Base-by-base conservation (phyloP, 352 stramenopile genomes). In the Phytophthora pseudosyringae region DNA sequence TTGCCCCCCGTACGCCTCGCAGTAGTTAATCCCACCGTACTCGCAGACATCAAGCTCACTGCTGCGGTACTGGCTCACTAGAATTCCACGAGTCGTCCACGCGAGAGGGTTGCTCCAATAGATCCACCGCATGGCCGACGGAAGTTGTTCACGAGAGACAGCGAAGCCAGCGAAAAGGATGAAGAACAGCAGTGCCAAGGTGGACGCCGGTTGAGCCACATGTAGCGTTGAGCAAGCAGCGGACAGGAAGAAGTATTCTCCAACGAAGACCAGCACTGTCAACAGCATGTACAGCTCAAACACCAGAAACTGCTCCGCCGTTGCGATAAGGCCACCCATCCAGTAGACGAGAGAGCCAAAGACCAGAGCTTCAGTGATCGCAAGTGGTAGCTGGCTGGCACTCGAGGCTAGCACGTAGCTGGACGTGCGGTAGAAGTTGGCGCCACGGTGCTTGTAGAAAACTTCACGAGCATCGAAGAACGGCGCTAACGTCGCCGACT, bases 311-410 rank as follows among this genome's bases (percentile, higher is more conserved):
- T 67, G 58, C 43, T 67, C 51, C 5, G 53, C 13, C 3, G 48
- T 59, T 10, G 56, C 43, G 16, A 69, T 59, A 18, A 97, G 78
- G 16, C 88, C 89, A 49, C 86, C 71, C 55, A 94, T 77, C 73
- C 78, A 95, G 62, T 95, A 97, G 11, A 96, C 65, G 43, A 94
- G 64, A 2, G 76, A 82, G 36, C 86, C 83, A 74, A 97, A 95
- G 16, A 94, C 45, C 3, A 93, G 38, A 1, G 76, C 76, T 72
- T 96, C 89, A 8, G 85, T 61, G 12, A 83, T 13, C 53, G 63
- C 56, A 33, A 87, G 67, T n/a, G 83, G 71, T 9, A 83, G 8
- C 41, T 81, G 68, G 41, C 70, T 71, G 9, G 47, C 51, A 11
- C 55, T 63, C 4, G 57, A 69, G 3, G 75, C 84, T n/a, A 95